These are phyloP conservation scores for Tripidium arundinaceum DNA, from an alignment of 202 grass and related monocot genomes.

Conservation along the genomic window DNA sequence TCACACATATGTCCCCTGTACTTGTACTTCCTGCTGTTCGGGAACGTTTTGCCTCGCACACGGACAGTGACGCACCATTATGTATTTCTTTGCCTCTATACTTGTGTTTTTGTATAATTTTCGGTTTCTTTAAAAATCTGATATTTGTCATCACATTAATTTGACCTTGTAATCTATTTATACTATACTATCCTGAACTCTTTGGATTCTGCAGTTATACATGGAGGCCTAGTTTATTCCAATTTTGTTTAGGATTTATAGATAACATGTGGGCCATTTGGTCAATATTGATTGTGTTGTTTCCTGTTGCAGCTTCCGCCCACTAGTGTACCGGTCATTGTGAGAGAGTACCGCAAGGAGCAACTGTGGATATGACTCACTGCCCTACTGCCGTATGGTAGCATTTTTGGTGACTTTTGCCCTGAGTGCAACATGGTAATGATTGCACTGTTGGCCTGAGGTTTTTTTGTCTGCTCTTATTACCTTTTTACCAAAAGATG, in stretches of 20 bases:
- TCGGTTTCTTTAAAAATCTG: not conserved
- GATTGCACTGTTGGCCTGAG: constrained; percentile 12
- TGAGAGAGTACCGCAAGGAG: constrained; percentile 67
- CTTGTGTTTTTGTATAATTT: not conserved
- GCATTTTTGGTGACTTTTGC: constrained; percentile 29
- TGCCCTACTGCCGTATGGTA: not conserved
- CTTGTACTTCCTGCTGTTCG: not conserved
- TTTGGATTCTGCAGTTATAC: not conserved
- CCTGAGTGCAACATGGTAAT: constrained; percentile 5
- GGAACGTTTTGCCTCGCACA: not conserved
- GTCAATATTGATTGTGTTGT: not conserved
- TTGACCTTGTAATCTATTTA: not conserved
- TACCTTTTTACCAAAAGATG: constrained; percentile 16
- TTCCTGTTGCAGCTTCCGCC: constrained; percentile 61
- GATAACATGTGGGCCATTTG: not conserved
- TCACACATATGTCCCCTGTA: not conserved
- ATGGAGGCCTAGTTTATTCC: not conserved
- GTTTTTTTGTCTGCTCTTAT: constrained; percentile 2
- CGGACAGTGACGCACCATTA: not conserved
- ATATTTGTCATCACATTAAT: not conserved
- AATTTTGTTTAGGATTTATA: not conserved
- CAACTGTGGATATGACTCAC: constrained; percentile 63
- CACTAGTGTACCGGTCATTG: constrained; percentile 76
- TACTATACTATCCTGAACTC: not conserved
- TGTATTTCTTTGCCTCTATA: not conserved